These are phyloP conservation scores for Geranomyces michiganensis DNA, from an alignment of 192 early-diverging fungal species.

Conservation along the genomic window DNA sequence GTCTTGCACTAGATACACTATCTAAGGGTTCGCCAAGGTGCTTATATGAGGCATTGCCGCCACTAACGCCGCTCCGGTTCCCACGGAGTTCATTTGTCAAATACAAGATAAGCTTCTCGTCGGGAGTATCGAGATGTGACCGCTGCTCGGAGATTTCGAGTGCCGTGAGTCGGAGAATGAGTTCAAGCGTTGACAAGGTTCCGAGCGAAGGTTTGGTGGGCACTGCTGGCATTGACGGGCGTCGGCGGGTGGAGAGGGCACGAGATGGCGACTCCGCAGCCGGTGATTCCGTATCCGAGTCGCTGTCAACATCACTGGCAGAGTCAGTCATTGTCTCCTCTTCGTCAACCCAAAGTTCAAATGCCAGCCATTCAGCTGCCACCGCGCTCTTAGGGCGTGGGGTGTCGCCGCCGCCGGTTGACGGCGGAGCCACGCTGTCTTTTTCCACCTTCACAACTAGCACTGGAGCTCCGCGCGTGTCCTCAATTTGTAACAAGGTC, in stretches of 20 bases:
- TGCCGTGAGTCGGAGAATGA: slow-evolving; percentile 61
- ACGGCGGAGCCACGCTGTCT: not conserved
- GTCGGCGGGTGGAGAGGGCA: no score
- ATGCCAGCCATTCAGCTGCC: slow-evolving; percentile 33
- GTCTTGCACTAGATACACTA: not conserved
- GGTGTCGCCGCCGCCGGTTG: slow-evolving; percentile 15
- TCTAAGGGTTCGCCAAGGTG: not conserved
- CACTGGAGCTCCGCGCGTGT: slow-evolving; percentile 61
- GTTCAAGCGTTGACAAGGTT: slow-evolving; percentile 64
- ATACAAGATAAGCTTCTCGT: slow-evolving; percentile 70
- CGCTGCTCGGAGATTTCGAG: slow-evolving; percentile 68
- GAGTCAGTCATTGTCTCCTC: slow-evolving; percentile 3
- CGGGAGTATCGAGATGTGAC: slow-evolving; percentile 64
- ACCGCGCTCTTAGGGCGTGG: slow-evolving; percentile 10
- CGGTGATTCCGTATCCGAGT: not conserved
- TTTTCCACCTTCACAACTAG: slow-evolving; percentile 68
- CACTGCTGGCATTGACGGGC: no score
- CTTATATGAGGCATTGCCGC: not conserved
- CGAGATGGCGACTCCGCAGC: no score
- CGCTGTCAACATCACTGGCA: slow-evolving; percentile 19
- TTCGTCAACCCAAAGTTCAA: slow-evolving; percentile 29
- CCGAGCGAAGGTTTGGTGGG: no score
- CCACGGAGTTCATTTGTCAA: slow-evolving; percentile 43
- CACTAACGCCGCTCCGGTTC: not conserved
- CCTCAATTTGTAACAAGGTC: slow-evolving; percentile 75